These are phyloP conservation scores for Tetramitus jugosus DNA, from an alignment of 208 protist species.

Conservation along the genomic window DNA sequence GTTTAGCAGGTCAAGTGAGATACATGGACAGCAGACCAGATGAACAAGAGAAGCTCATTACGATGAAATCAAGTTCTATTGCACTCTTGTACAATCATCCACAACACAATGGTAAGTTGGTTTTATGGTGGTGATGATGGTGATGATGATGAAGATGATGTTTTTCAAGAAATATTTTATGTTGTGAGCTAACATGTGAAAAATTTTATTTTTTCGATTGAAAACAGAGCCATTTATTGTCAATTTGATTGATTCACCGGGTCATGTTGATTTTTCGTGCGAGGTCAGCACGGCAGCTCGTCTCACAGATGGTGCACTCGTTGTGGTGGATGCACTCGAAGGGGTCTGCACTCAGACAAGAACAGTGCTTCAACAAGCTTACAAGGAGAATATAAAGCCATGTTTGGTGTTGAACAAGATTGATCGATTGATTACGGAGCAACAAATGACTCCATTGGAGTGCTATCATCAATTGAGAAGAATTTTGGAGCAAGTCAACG, in stretches of 20 bases:
- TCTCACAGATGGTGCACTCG: conserved; percentile 89
- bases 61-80: conserved; percentile 97
- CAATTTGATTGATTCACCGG: conserved; percentile 98
- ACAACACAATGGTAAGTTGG: no score
- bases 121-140: no score
- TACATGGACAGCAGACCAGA: conserved; percentile 91
- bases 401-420: conserved; percentile 98
- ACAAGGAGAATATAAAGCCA: conserved; percentile 81
- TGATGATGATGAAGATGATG: no score
- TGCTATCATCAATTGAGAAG: conserved; percentile 74
- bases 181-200: not conserved
- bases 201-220: no score
- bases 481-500: conserved; percentile 87
- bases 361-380: conserved; percentile 89
- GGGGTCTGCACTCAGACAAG: conserved; percentile 88
- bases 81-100: conserved; percentile 57
- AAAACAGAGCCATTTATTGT: conserved; percentile 58
- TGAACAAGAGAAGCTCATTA: conserved; percentile 96
- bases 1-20: conserved; percentile 90
- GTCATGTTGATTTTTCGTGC: conserved; percentile 97
- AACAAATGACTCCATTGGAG: conserved; percentile 75
- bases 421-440: conserved; percentile 84
- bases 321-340: conserved; percentile 97
- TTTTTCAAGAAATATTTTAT: not conserved
- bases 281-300: conserved; percentile 94